Conservation (phyloP, 495 filamentous ascomycete genomes). For the Hyaloscypha bicolor region DNA sequence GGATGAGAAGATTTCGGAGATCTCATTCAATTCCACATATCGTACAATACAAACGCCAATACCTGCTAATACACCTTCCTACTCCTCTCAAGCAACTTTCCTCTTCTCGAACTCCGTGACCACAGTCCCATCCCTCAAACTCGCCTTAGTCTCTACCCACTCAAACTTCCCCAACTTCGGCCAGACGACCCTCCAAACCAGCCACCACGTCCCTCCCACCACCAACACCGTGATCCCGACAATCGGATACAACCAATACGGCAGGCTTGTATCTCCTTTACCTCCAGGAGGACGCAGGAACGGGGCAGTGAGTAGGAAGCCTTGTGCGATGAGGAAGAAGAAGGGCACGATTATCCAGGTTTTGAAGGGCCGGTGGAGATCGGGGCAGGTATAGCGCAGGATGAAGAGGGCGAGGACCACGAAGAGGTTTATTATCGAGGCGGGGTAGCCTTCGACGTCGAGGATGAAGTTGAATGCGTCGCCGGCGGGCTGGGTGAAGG, state of each 20-base stretch:
- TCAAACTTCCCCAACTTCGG: constrained; percentile 35
- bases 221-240: constrained; percentile 40
- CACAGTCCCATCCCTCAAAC: constrained; percentile 22
- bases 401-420: constrained; percentile 60
- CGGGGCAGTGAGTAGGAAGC: constrained; percentile 43
- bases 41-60: too few relatives aligned
- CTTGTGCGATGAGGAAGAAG: constrained; percentile 42
- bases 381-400: constrained; percentile 61
- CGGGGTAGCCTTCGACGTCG: constrained; percentile 71
- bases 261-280: constrained; percentile 41
- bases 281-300: constrained; percentile 41
- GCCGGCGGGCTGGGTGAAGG: constrained; percentile 23
- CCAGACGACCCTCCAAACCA: constrained; percentile 36
- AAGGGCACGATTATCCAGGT: constrained; percentile 56
- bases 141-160: constrained; percentile 23
- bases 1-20: too few relatives aligned
- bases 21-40: too few relatives aligned
- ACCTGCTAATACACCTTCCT: not conserved
- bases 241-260: constrained; percentile 43
- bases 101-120: constrained; percentile 18
- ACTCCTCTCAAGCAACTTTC: not conserved
- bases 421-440: constrained; percentile 61
- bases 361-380: constrained; percentile 65
- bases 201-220: constrained; percentile 39
- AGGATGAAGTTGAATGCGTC: constrained; percentile 74